A percentile compares a stretch with the other conserved stretches of the same genome.
Conservation (phyloP, 306 rosid genomes). For the Aeschynomene evenia region DNA sequence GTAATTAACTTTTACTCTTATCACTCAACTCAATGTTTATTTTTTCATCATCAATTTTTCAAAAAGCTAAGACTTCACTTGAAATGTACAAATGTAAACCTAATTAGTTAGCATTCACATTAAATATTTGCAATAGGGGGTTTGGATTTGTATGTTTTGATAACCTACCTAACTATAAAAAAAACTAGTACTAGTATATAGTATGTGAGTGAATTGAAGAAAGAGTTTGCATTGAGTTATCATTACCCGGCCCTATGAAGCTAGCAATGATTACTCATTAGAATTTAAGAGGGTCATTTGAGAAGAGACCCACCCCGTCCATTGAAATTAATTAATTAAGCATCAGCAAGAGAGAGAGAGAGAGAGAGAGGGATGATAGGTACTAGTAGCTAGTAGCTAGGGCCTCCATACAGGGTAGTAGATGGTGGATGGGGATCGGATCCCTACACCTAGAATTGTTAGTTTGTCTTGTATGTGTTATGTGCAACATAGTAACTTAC, state of each 20-base stretch:
- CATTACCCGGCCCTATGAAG: background rate
- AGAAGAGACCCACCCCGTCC: background rate
- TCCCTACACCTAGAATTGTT: constrained; percentile 38
- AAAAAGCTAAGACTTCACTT: too few species aligned
- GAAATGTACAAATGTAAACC: too few species aligned
- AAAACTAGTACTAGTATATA: too few species aligned
- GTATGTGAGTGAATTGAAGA: background rate
- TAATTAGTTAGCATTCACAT: too few species aligned
- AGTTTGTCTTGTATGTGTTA: constrained; percentile 58
- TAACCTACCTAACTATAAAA: background rate
- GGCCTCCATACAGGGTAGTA: background rate
- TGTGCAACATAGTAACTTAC: constrained; percentile 19
- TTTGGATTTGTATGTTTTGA: background rate
- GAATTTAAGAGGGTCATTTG: background rate
- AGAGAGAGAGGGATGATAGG: too few species aligned
- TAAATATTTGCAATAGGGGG: background rate
- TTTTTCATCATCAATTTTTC: too few species aligned
- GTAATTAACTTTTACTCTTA: too few species aligned
- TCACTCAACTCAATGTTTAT: too few species aligned
- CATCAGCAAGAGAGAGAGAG: background rate
- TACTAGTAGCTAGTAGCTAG: too few species aligned
- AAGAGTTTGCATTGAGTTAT: background rate
- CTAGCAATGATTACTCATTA: background rate
- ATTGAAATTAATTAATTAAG: background rate
- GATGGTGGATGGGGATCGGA: background rate